These are phyloP conservation scores for Colletotrichum musae DNA, from an alignment of 2,329 filamentous ascomycete genomes.

Conservation along the genomic window DNA sequence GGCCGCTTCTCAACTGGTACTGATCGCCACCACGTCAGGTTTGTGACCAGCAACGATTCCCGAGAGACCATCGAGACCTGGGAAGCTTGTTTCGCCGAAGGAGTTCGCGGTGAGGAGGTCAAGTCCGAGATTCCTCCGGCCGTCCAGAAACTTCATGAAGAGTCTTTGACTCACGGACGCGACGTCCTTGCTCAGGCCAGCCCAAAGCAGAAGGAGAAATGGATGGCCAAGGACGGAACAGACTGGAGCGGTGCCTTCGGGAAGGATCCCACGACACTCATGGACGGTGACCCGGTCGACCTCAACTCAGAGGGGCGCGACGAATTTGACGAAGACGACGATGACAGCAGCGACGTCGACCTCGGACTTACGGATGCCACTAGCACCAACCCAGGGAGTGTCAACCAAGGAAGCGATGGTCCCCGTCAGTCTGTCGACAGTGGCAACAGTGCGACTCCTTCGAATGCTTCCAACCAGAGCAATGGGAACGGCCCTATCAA, in stretches of 20 bases:
- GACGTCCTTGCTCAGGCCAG: conserved; percentile 83
- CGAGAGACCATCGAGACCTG: conserved; percentile 95
- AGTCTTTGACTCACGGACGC: conserved; percentile 83
- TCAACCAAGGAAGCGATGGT: conserved; percentile 47
- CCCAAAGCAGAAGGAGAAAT: conserved; percentile 80
- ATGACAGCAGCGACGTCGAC: conserved; percentile 49
- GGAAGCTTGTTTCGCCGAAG: conserved; percentile 92
- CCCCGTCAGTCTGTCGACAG: conserved; percentile 57
- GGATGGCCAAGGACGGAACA: conserved; percentile 83
- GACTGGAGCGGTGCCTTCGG: conserved; percentile 93
- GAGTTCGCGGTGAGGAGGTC: conserved; percentile 81
- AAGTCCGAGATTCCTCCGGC: conserved; percentile 79
- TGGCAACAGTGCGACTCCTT: conserved; percentile 45
- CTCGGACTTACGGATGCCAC: conserved; percentile 73
- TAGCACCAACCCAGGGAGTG: conserved; percentile 49
- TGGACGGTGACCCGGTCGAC: conserved; percentile 52
- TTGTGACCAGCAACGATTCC: conserved; percentile 88
- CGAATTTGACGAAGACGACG: conserved; percentile 57
- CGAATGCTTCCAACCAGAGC: conserved; percentile 51
- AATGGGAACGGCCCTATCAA: conserved; percentile 70
- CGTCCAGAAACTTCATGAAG: conserved; percentile 83
- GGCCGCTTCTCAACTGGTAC: conserved; percentile 91
- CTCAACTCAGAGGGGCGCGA: conserved; percentile 57
- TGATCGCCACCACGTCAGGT: conserved; percentile 86
- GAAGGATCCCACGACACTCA: conserved; percentile 73